Percentiles rank a stretch among this genome's conserved stretches.
These are phyloP conservation scores for Pichia sp. DNA, from an alignment of 1,139 yeast genomes.

Conservation along the genomic window DNA sequence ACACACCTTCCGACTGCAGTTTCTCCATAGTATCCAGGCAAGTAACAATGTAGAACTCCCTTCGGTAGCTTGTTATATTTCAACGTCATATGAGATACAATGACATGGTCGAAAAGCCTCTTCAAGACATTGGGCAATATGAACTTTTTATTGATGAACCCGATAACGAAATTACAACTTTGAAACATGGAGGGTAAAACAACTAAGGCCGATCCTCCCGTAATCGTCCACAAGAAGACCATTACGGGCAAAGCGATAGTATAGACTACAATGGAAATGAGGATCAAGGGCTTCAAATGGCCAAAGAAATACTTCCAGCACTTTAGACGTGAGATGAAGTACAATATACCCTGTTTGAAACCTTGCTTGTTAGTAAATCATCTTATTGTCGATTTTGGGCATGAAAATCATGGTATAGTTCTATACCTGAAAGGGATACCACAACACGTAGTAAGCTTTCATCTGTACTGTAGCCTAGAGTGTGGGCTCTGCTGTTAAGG, in stretches of 20 bases:
- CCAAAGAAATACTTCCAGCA: conserved; percentile 26
- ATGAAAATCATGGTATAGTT: not conserved
- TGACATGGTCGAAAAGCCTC: conserved; percentile 53
- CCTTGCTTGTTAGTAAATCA: not conserved
- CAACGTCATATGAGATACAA: conserved; percentile 38
- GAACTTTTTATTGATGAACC: conserved; percentile 44
- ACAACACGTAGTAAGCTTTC: not conserved
- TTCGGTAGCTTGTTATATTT: conserved; percentile 21
- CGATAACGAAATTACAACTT: conserved; percentile 47
- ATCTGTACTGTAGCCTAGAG: not conserved
- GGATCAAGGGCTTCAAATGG: conserved; percentile 45
- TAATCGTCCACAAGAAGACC: conserved; percentile 51
- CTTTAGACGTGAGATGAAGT: conserved; percentile 21
- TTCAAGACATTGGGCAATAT: conserved; percentile 57
- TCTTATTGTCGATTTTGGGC: not conserved
- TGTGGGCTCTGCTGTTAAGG: not conserved
- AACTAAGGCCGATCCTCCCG: conserved; percentile 43
- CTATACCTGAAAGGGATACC: conserved; percentile 8
- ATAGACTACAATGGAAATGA: conserved; percentile 43
- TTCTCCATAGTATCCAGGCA: conserved; percentile 38
- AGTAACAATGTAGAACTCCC: conserved; percentile 42
- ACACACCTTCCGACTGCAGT: conserved; percentile 33
- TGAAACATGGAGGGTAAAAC: conserved; percentile 40
- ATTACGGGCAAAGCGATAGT: conserved; percentile 41
- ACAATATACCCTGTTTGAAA: conserved; percentile 24